Percentiles rank a stretch among this genome's conserved stretches.
phyloP scores from a whole-genome alignment of 129 eudicot species.

The Flaveria bidentis region DNA sequence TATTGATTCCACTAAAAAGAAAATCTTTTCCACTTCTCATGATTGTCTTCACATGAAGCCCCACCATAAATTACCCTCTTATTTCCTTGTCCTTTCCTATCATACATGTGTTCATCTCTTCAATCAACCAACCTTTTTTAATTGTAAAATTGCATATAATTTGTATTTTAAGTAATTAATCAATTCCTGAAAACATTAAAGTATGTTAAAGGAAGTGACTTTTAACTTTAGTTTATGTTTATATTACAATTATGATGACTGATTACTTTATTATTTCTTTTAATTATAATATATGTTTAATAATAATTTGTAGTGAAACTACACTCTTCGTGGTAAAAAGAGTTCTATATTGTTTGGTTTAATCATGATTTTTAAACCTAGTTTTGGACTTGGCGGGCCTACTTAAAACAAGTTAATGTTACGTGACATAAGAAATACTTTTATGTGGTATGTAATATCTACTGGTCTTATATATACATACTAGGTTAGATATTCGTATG shows the following conservation, averaged over 20 bases:
- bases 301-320: not conserved
- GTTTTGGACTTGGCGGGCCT: not conserved
- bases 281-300: not conserved
- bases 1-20: constrained; percentile 30
- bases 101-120: constrained; percentile 32
- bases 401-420: no score
- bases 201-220: not conserved
- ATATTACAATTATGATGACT: not conserved
- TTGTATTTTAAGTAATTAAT: not conserved
- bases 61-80: constrained; percentile 21
- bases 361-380: constrained; percentile 3
- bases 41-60: constrained; percentile 33
- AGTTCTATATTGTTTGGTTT: constrained; percentile 2
- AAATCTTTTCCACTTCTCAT: constrained; percentile 37
- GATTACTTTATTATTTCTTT: not conserved
- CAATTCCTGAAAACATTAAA: not conserved
- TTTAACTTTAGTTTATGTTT: not conserved
- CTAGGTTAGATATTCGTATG: no score
- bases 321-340: not conserved
- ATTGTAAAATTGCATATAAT: not conserved
- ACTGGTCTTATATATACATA: no score
- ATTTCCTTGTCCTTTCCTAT: constrained; percentile 36
- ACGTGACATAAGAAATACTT: no score
- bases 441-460: no score
- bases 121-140: constrained; percentile 10